Evolutionary conservation across 768 basidiomycete species (phyloP), one percentile per base, ranked within the genome.

Genomic region (Kwoniella pini): DNA sequence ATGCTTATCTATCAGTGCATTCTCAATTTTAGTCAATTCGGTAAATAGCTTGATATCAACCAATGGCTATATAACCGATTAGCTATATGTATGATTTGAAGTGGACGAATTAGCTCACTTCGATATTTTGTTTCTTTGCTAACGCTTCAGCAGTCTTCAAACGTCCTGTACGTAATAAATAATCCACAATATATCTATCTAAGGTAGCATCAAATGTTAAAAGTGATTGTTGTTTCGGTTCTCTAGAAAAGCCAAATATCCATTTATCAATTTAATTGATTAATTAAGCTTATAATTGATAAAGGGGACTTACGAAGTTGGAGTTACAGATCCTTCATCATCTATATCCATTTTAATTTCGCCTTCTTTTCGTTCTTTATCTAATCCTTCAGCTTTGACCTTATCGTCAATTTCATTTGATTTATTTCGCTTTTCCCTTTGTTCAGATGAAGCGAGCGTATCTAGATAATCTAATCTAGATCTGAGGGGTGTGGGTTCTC

Each of bases 11-110:
- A 82, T 77, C 39, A 99, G 83, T 0, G 91, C 92, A 9, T 83
- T 81, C 78, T 96, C 92, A 67, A 98, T 94, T 59, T 88, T 84
- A 33, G 83, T 84, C 51, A 97, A 90, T 62, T 96, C 92, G 64
- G 85, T 86, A 78, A 96, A 97, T 19, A 97, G 82, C 54, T 94
- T 90, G 43, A 94, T 86, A 74, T 97, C 94, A 28, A 93, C 91
- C 3, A 95, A 82, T 38, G 85, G 85, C 91, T 94, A 65, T 2
- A 28, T 43, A 13, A 30, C 13, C 11, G 4, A 22, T 21, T 26
- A 2, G 26, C 2, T 13, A 21, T 22, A 15, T 26, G 2, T 15
- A 22, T 17, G 7, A 22, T 44, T 4, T 1, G 13, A 24, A 10
- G 27, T 36, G 33, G 17, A 28, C 9, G 24, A 48, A 11, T 17